Conservation (phyloP, 495 filamentous ascomycete genomes). For the Parathielavia hyrcaniae region DNA sequence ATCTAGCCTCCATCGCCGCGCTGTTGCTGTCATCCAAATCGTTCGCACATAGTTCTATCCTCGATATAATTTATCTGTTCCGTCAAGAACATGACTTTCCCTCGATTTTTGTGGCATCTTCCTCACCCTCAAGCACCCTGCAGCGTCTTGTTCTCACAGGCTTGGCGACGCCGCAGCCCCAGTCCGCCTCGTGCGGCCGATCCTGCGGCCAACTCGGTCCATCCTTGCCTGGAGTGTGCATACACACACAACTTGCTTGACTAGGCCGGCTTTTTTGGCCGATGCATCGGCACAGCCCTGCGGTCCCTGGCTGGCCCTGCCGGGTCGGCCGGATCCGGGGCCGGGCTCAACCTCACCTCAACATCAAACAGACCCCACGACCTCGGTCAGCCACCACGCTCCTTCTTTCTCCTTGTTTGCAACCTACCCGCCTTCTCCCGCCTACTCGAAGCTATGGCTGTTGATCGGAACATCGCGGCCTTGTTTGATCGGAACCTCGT, state of each 20-base stretch:
- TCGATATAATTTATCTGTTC: too few species aligned
- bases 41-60: too few species aligned
- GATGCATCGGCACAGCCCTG: constrained; percentile 16
- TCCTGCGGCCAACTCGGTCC: constrained; percentile 11
- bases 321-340: background rate
- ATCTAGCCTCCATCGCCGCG: too few species aligned
- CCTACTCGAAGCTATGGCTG: constrained; percentile 4
- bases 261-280: constrained; percentile 8
- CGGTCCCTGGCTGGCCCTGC: background rate
- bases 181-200: constrained; percentile 16
- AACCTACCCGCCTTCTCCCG: background rate
- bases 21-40: too few species aligned
- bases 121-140: background rate
- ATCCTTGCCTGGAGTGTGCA: background rate
- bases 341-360: background rate
- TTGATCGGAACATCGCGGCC: background rate
- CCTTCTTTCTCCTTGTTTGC: background rate
- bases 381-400: background rate
- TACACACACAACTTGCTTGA: background rate
- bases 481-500: background rate
- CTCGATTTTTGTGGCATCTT: background rate
- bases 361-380: constrained; percentile 8
- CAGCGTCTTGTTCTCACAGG: background rate
- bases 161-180: background rate
- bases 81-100: background rate